Conservation (phyloP, 306 rosid species). For the Malus fusca region DNA sequence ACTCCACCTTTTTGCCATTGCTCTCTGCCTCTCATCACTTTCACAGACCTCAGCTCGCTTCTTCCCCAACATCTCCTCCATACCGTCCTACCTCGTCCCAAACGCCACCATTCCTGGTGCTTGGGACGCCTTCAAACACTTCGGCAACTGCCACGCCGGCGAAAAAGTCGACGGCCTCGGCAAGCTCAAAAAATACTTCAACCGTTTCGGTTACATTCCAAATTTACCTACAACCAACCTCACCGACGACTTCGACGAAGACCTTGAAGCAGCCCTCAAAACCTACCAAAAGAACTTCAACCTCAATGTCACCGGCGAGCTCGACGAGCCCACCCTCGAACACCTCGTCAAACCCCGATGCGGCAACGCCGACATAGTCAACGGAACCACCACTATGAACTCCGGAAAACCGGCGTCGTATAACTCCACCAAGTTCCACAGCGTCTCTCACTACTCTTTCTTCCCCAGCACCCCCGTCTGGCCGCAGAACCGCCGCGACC, state of each 20-base stretch:
- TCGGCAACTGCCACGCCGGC: slow-evolving; percentile 48
- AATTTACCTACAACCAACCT: slow-evolving; percentile 21
- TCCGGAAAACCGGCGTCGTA: slow-evolving; percentile 34
- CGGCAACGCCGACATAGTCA: slow-evolving; percentile 67
- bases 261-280: slow-evolving; percentile 38
- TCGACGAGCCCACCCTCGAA: slow-evolving; percentile 40
- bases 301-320: slow-evolving; percentile 65
- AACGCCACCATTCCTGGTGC: slow-evolving; percentile 15
- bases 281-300: slow-evolving; percentile 79
- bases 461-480: slow-evolving; percentile 57
- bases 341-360: slow-evolving; percentile 52
- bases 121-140: slow-evolving; percentile 54
- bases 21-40: slow-evolving; percentile 7
- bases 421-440: slow-evolving; percentile 30
- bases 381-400: slow-evolving; percentile 60
- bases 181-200: slow-evolving; percentile 58
- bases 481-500: slow-evolving; percentile 40
- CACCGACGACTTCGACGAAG: slow-evolving; percentile 67
- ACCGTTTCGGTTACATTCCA: slow-evolving; percentile 69
- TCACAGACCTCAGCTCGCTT: slow-evolving; percentile 42
- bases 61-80: slow-evolving; percentile 55
- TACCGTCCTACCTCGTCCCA: slow-evolving; percentile 25
- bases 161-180: slow-evolving; percentile 41
- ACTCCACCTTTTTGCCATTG: slow-evolving; percentile 4
- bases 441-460: slow-evolving; percentile 57